Evolutionary conservation across 805 yeast species (phyloP), one percentile per base, ranked within the genome.

Genomic region (Schizosaccharomyces cryophilus): DNA sequence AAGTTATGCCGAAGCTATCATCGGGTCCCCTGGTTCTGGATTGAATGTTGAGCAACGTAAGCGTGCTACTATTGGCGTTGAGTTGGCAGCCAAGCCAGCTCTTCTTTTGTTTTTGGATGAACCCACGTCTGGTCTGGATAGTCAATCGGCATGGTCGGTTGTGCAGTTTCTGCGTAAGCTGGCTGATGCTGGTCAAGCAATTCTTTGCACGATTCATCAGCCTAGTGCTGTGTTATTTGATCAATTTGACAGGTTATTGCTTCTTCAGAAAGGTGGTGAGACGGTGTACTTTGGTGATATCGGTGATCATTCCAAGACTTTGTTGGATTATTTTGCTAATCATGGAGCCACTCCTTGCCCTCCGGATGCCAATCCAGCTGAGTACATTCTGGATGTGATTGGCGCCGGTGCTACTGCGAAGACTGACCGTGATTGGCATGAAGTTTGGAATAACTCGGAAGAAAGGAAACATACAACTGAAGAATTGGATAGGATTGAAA

Each of bases 261-360:
- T 85, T 66, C 74, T 85, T 68, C 81, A 81, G 65, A 79, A 77
- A 64, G 94, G 94, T 69, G 94, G 94, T 65, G 74, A 77, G 67
- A 85, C 89, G 64, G 90, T 83, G 40, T 85, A 85, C 71, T 85
- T 84, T 69, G 94, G 94, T 66, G 88, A 84, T 64, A 80, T 84
- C 66, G 93, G 93, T 65, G 74, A 76, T 63, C 78, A 80, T 68
- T 83, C 85, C 60, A 62, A 66, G 47, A 74, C 81, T 2, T 74
- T 85, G 70, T 78, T 82, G 56, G 69, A 74, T 62, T 85, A 84
- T 70, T 84, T 84, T 67, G 89, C 84, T 72, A 76, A 76, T 65
- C 72, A 82, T 68, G 85, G 95, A 42, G 87, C 89, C 51, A 78
- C 82, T 63, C 75, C 77, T 61, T 85, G 93, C 73, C 75, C 73